phyloP scores from a whole-genome alignment of 2,329 filamentous ascomycete species.

The Fusarium haematococcum region DNA sequence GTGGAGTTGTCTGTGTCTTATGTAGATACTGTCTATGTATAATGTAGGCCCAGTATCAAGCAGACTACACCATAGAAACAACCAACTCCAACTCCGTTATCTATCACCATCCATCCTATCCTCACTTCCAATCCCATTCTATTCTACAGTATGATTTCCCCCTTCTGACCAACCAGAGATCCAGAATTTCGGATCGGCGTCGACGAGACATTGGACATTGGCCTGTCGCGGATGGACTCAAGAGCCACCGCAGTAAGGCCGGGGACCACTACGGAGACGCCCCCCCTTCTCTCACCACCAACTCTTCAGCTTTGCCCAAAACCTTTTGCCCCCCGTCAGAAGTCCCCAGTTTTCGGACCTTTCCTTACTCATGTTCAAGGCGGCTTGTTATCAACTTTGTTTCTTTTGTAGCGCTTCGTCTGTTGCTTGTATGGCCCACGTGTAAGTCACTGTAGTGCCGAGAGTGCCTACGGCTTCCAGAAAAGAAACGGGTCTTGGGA shows the following conservation, averaged over 20 bases:
- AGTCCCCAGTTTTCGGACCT: constrained; percentile 29
- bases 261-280: constrained; percentile 37
- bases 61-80: neutral
- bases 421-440: neutral
- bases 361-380: constrained; percentile 23
- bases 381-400: constrained; percentile 15
- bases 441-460: constrained; percentile 4
- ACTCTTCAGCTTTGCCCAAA: neutral
- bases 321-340: neutral
- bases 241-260: constrained; percentile 47
- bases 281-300: constrained; percentile 9
- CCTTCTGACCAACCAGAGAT: constrained; percentile 33
- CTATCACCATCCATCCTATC: neutral
- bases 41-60: neutral
- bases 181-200: constrained; percentile 44
- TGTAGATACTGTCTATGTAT: neutral
- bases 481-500: neutral
- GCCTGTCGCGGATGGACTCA: constrained; percentile 37
- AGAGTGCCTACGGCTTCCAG: neutral
- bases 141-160: constrained; percentile 7
- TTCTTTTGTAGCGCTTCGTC: neutral
- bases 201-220: constrained; percentile 45
- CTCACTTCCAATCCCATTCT: neutral
- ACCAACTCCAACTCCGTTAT: constrained; percentile 8
- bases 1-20: neutral